Conservation (phyloP, 805 yeast species). For the Cyberlindnera meyerae region DNA sequence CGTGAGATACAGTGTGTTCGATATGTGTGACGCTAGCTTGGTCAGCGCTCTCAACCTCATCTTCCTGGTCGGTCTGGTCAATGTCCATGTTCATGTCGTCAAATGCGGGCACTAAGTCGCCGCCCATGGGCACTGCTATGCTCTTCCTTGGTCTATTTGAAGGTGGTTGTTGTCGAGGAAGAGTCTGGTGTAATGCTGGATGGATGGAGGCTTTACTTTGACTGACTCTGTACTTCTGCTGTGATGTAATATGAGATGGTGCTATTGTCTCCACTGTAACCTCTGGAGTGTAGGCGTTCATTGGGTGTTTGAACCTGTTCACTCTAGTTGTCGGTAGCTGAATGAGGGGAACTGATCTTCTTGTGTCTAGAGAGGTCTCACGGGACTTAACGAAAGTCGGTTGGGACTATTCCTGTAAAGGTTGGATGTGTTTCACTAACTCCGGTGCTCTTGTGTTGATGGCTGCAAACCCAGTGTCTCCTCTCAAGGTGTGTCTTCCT, state of each 20-base stretch:
- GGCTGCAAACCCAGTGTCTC: slow-evolving; percentile 1
- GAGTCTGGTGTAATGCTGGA: too few relatives aligned
- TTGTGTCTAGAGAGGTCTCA: slow-evolving; percentile 12
- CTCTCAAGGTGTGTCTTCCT: slow-evolving; percentile 7
- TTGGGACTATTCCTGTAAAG: background rate
- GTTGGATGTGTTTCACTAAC: slow-evolving; percentile 17
- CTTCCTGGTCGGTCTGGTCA: slow-evolving; percentile 6
- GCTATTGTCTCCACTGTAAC: slow-evolving; percentile 16
- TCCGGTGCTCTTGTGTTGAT: slow-evolving; percentile 11
- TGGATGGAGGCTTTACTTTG: too few relatives aligned
- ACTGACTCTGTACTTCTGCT: slow-evolving; percentile 17
- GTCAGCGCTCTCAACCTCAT: background rate
- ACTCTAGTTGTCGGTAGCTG: background rate
- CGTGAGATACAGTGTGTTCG: background rate
- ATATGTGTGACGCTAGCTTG: background rate
- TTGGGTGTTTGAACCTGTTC: slow-evolving; percentile 17
- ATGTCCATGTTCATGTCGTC: slow-evolving; percentile 22
- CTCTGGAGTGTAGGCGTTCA: slow-evolving; percentile 19
- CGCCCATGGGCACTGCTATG: slow-evolving; percentile 16
- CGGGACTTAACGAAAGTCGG: slow-evolving; percentile 11
- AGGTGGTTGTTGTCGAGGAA: too few relatives aligned
- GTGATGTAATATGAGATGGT: slow-evolving; percentile 16
- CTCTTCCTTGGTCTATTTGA: slow-evolving; percentile 7
- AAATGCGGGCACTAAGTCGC: slow-evolving; percentile 24
- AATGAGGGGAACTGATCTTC: background rate